Conservation (phyloP, 75 land plant species). For the Selaginella tamariscina region DNA sequence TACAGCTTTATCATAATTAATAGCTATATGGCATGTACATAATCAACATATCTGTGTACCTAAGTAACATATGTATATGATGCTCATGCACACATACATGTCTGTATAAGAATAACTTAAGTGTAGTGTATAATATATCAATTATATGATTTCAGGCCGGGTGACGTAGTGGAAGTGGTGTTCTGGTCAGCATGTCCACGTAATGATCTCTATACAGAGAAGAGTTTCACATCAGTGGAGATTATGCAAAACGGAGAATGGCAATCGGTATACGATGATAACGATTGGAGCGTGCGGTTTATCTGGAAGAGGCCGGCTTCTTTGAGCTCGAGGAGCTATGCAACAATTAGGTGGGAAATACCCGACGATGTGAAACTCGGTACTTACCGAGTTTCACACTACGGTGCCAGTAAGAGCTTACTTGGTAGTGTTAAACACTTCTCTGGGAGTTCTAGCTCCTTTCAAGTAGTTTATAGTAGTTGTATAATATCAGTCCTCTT, state of each 20-base stretch:
- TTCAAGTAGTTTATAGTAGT: no score
- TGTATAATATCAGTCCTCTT: no score
- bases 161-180: constrained; percentile 41
- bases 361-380: constrained; percentile 47
- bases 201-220: constrained; percentile 76
- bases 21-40: no score
- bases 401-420: constrained; percentile 63
- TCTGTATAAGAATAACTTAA: no score
- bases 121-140: no score
- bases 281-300: constrained; percentile 63
- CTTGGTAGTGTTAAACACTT: constrained; percentile 51
- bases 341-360: constrained; percentile 69
- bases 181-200: constrained; percentile 82
- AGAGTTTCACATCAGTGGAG: constrained; percentile 74
- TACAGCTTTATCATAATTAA: no score
- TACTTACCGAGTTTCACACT: constrained; percentile 67
- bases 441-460: constrained; percentile 63
- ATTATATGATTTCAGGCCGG: constrained; percentile 38
- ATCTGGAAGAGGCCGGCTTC: constrained; percentile 53
- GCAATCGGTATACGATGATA: constrained; percentile 65
- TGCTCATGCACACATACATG: no score
- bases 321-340: constrained; percentile 47
- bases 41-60: no score
- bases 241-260: constrained; percentile 33
- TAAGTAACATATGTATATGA: no score